Conservation (phyloP, 2,329 filamentous ascomycete species). For the Thielaviopsis populi region DNA sequence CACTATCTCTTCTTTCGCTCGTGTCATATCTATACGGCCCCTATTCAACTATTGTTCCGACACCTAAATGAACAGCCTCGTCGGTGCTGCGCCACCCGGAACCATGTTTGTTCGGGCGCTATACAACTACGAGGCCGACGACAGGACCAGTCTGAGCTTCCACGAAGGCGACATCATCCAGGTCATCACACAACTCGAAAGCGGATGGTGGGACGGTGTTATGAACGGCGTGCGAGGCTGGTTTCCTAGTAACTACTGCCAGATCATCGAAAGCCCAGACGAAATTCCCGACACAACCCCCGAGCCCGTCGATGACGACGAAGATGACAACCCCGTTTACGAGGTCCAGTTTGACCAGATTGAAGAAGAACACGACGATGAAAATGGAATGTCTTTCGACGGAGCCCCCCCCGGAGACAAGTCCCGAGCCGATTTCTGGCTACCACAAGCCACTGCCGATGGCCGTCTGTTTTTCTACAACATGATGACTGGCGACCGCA, state of each 20-base stretch:
- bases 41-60: background rate
- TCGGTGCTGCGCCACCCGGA: constrained; percentile 44
- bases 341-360: constrained; percentile 54
- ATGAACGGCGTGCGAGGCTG: constrained; percentile 93
- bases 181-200: constrained; percentile 94
- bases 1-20: no score
- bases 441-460: constrained; percentile 88
- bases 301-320: constrained; percentile 42
- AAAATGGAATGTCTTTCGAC: constrained; percentile 51
- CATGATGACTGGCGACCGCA: constrained; percentile 87
- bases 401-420: constrained; percentile 46
- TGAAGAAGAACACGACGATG: constrained; percentile 45
- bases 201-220: constrained; percentile 98
- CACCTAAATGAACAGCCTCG: constrained; percentile 42
- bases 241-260: constrained; percentile 99
- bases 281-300: constrained; percentile 52
- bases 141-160: constrained; percentile 92
- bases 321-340: constrained; percentile 50
- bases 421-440: constrained; percentile 93
- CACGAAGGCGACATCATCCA: constrained; percentile 95
- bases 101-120: constrained; percentile 87
- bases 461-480: constrained; percentile 96
- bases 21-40: background rate
- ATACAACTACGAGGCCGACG: constrained; percentile 96
- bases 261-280: constrained; percentile 62